Conservation (phyloP, 2,329 filamentous ascomycete species). For the Neofusicoccum kwambonambiense region DNA sequence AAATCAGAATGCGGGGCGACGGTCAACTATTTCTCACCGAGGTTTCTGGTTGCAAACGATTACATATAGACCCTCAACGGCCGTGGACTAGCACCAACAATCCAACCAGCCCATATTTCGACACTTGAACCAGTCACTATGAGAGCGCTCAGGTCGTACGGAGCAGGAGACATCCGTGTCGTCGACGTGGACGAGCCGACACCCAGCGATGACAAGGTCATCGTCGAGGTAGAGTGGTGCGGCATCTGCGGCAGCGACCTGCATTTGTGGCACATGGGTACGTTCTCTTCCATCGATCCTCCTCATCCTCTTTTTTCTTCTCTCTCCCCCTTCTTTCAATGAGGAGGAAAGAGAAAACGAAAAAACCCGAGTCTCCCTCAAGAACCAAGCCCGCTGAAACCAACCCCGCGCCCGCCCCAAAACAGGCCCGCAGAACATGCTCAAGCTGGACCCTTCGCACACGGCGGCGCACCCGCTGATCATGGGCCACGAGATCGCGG, state of each 20-base stretch:
- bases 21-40: too few species aligned
- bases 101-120: too few species aligned
- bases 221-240: conserved; percentile 31
- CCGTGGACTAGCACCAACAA: too few species aligned
- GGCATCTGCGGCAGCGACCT: conserved; percentile 34
- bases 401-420: too few species aligned
- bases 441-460: conserved; percentile 26
- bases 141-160: conserved; percentile 34
- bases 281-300: neutral
- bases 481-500: conserved; percentile 32
- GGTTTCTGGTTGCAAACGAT: too few species aligned
- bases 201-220: conserved; percentile 26
- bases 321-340: neutral
- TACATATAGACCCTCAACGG: too few species aligned
- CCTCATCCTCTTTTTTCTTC: too few species aligned
- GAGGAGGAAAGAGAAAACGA: too few species aligned
- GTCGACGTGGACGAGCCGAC: conserved; percentile 26
- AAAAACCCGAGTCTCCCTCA: neutral
- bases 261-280: conserved; percentile 31
- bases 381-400: too few species aligned
- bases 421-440: conserved; percentile 25
- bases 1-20: too few species aligned
- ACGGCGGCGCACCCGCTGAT: conserved; percentile 26
- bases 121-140: conserved; percentile 20
- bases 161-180: conserved; percentile 27